These are phyloP conservation scores for Colletotrichum incanum DNA, from an alignment of 2,329 filamentous ascomycete species.

Conservation along the genomic window DNA sequence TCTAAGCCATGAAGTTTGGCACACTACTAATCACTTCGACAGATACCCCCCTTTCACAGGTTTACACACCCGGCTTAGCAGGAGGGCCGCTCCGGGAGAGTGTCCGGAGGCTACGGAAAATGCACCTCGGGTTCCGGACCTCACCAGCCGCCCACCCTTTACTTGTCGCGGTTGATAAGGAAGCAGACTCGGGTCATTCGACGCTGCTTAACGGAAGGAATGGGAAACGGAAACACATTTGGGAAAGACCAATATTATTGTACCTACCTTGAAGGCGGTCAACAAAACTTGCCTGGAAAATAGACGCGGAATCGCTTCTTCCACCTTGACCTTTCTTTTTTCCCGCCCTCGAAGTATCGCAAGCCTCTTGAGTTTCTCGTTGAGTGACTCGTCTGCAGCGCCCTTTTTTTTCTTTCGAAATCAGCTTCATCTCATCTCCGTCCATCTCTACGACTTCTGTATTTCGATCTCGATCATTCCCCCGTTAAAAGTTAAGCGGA, in stretches of 20 bases:
- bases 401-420: not conserved
- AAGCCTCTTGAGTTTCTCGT: not conserved
- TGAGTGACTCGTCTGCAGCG: not conserved
- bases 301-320: not conserved
- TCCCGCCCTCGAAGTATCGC: not conserved
- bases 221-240: not conserved
- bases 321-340: not conserved
- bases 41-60: conserved; percentile 13
- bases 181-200: not conserved
- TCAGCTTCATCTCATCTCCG: not conserved
- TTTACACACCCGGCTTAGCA: not conserved
- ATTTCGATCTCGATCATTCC: not conserved
- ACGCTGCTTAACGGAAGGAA: not conserved
- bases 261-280: conserved; percentile 7
- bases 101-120: not conserved
- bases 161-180: not conserved
- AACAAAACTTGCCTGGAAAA: not conserved
- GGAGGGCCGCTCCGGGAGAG: fast-evolving
- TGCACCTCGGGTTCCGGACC: not conserved
- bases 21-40: conserved; percentile 7
- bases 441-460: not conserved
- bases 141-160: not conserved
- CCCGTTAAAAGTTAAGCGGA: not conserved
- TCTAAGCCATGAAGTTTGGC: not conserved
- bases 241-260: not conserved